A percentile compares a stretch with the other conserved stretches of the same genome.
phyloP scores from a whole-genome alignment of 1,284 basidiomycete genomes.

The Rhodotorula sp. region DNA sequence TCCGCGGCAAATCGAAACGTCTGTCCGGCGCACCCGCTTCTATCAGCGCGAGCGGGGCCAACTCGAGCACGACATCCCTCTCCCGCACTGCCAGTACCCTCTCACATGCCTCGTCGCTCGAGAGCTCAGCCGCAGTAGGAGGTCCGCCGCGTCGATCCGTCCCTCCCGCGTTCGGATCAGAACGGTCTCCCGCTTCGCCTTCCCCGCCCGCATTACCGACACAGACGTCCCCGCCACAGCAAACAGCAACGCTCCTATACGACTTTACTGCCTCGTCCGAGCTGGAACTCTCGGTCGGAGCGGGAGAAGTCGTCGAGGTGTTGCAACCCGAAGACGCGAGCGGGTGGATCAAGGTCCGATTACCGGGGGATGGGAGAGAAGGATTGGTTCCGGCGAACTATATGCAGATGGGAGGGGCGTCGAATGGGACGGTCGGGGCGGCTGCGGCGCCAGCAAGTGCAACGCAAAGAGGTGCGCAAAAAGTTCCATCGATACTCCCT shows the following conservation, averaged over 20 bases:
- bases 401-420: slow-evolving; percentile 53
- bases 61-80: slow-evolving; percentile 1
- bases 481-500: too few relatives aligned
- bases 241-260: slow-evolving; percentile 61
- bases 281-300: slow-evolving; percentile 1
- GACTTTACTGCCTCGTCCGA: slow-evolving; percentile 54
- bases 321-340: slow-evolving; percentile 74
- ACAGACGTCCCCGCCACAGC: neutral
- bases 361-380: slow-evolving; percentile 56
- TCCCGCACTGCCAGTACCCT: slow-evolving; percentile 1
- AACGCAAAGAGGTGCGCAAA: slow-evolving; percentile 54
- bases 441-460: slow-evolving; percentile 21
- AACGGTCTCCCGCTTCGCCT: neutral
- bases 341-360: slow-evolving; percentile 76
- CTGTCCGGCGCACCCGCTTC: neutral
- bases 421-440: slow-evolving; percentile 33
- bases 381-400: slow-evolving; percentile 78
- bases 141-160: slow-evolving; percentile 14
- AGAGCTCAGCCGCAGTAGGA: neutral
- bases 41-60: neutral
- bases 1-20: slow-evolving; percentile 13
- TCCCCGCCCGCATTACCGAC: neutral
- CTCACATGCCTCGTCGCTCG: neutral
- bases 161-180: slow-evolving; percentile 10
- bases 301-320: slow-evolving; percentile 60